phyloP scores from a whole-genome alignment of 495 filamentous ascomycete species.

The Penicillium longicatenatum region DNA sequence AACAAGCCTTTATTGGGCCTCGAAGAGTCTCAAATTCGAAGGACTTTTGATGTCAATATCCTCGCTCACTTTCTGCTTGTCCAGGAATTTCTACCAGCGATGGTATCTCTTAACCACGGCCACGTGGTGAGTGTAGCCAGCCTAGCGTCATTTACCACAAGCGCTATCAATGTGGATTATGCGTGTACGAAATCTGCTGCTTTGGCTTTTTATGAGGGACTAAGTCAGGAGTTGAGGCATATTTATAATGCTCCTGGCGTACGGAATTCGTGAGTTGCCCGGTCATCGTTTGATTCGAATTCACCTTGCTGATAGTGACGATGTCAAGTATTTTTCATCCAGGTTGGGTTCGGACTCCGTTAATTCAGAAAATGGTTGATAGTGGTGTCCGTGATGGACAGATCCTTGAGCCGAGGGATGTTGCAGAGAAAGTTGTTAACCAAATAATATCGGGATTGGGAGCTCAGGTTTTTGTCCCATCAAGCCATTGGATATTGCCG shows the following conservation, averaged over 20 bases:
- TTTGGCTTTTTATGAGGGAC: constrained; percentile 62
- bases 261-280: constrained; percentile 39
- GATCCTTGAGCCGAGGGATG: background rate
- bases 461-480: background rate
- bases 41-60: background rate
- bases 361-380: background rate
- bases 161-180: constrained; percentile 61
- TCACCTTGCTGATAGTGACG: too few species aligned
- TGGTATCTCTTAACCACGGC: background rate
- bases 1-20: constrained; percentile 57
- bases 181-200: constrained; percentile 61
- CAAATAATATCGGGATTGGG: background rate
- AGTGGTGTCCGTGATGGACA: background rate
- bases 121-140: constrained; percentile 16
- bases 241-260: constrained; percentile 58
- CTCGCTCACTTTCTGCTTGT: background rate
- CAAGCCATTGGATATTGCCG: background rate
- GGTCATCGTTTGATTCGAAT: background rate
- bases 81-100: background rate
- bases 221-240: constrained; percentile 56
- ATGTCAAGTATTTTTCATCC: constrained; percentile 10
- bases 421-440: background rate
- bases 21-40: constrained; percentile 52
- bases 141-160: constrained; percentile 54
- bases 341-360: constrained; percentile 6